These are phyloP conservation scores for Camelina laxa DNA, from an alignment of 345 rosid genomes.

Conservation along the genomic window DNA sequence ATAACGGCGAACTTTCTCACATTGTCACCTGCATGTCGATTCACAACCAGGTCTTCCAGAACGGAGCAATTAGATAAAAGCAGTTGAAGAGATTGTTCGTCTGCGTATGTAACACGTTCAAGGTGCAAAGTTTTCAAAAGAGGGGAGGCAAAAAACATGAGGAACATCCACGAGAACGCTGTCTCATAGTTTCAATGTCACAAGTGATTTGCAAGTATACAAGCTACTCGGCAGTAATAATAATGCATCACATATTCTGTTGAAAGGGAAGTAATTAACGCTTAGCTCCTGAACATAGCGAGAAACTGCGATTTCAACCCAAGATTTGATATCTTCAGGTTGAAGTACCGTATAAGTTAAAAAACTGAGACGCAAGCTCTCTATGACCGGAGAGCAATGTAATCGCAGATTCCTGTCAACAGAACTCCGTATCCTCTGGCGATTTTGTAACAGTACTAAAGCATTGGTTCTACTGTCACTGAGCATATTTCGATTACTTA, in stretches of 20 bases:
- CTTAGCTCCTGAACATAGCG: not conserved
- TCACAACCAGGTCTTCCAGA: not conserved
- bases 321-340: not conserved
- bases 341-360: not conserved
- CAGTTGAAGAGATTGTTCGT: not conserved
- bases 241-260: not conserved
- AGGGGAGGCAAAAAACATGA: not conserved
- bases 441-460: not conserved
- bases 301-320: not conserved
- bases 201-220: slow-evolving; percentile 11
- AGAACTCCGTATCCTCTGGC: not conserved
- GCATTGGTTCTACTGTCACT: not conserved
- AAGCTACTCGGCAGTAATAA: not conserved
- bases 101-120: not conserved
- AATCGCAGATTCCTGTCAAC: not conserved
- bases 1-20: not conserved
- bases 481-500: not conserved
- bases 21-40: not conserved
- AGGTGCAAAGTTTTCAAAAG: slow-evolving; percentile 6
- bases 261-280: not conserved
- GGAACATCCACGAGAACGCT: not conserved
- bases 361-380: not conserved
- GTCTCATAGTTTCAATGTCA: not conserved
- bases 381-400: not conserved
- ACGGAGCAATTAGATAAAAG: not conserved